Evolutionary conservation across 106 monocot species (phyloP).

Genomic region (Iris macrosiphon): DNA sequence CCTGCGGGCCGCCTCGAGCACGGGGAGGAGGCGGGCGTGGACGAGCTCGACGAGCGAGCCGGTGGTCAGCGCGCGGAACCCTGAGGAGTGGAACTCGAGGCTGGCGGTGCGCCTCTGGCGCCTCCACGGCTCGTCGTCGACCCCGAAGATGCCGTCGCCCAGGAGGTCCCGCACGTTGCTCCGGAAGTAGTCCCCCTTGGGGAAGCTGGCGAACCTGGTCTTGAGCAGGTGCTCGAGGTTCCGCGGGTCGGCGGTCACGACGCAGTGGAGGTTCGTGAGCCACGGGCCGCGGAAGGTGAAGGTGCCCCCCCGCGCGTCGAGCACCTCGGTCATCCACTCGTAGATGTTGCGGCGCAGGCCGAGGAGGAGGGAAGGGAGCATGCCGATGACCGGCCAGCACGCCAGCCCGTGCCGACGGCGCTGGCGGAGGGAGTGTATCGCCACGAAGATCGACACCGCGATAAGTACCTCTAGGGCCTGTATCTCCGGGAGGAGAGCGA

Average conservation of each 20-base stretch:
- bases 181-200: conserved; percentile 83
- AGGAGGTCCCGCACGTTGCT: conserved; percentile 51
- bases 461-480: conserved; percentile 51
- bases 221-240: conserved; percentile 92
- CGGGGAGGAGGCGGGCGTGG: conserved; percentile 59
- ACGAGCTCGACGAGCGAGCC: conserved; percentile 70
- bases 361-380: conserved; percentile 81
- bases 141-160: conserved; percentile 84
- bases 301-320: conserved; percentile 47
- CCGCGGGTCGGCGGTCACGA: conserved; percentile 81
- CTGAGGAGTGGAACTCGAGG: conserved; percentile 87
- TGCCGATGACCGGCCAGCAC: conserved; percentile 70
- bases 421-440: conserved; percentile 62
- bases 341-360: conserved; percentile 62
- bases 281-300: conserved; percentile 73
- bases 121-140: conserved; percentile 80
- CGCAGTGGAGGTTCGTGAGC: conserved; percentile 72
- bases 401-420: conserved; percentile 48
- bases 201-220: conserved; percentile 77
- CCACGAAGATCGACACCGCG: conserved; percentile 60
- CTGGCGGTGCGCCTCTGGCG: conserved; percentile 69
- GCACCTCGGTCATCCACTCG: conserved; percentile 81
- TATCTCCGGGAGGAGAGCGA: conserved; percentile 11
- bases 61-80: conserved; percentile 66
- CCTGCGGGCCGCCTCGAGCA: conserved; percentile 28